Evolutionary conservation across 345 rosid species (phyloP), one percentile per base, ranked within the genome.

Genomic region (Salix exigua): DNA sequence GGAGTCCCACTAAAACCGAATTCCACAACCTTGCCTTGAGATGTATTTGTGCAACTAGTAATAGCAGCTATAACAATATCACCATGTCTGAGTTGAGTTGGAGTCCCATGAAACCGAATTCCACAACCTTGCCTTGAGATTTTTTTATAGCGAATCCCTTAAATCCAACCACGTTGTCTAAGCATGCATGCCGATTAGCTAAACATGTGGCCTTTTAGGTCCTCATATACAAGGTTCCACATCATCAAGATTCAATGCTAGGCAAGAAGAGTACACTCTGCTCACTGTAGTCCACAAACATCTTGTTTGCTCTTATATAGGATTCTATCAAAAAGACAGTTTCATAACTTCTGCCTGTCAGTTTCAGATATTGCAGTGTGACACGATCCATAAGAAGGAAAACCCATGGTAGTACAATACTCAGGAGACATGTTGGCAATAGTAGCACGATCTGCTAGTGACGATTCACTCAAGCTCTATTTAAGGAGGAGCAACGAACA

Each of bases 391-490:
- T 97, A 14, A 97, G 97, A 79, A 94, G 92, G n/a, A 89, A 94
- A 94, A 18, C 98, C 97, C 98, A 94, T 92, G 70, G 97, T 92
- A 77, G 97, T 96, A 83, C 98, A 94, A 73, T 94, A 94, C 85
- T 94, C 98, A 0, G 98, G 98, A 80, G 97, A 94, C 98, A 92
- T 94, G 86, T 94, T 94, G 73, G 97, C 97, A 78, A 94, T 94
- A 35, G 98, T 94, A 38, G 98, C 98, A 82, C 98, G 89, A 75
- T 94, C 97, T n/a, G 98, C 98, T 48, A 94, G 82, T 78, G 98
- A 89, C 71, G 92, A 82, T 81, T 88, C 93, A 33, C 96, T 84
- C 98, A 92, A 91, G 74, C 97, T 94, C 80, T 89, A 44, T n/a
- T n/a, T n/a, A n/a, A n/a, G n/a, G n/a, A n/a, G n/a, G 98, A 71